Evolutionary conservation across 805 yeast genomes (phyloP).

Genomic region (Wickerhamomyces hampshirensis): DNA sequence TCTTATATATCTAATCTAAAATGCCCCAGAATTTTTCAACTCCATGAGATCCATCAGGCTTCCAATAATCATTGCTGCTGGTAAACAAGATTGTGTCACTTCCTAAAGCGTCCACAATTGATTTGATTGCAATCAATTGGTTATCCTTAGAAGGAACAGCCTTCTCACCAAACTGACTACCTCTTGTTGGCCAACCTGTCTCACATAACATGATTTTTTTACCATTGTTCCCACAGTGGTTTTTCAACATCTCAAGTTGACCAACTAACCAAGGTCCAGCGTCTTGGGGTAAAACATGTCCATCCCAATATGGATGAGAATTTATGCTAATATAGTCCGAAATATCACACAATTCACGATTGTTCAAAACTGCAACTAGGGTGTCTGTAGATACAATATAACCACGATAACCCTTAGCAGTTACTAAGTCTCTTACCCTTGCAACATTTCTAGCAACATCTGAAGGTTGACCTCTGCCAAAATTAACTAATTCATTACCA

Average conservation of each 20-base stretch:
- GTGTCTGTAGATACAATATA: conserved; percentile 60
- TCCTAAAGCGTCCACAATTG: conserved; percentile 44
- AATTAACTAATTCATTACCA: conserved; percentile 62
- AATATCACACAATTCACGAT: conserved; percentile 47
- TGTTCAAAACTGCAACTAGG: conserved; percentile 47
- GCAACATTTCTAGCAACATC: conserved; percentile 43
- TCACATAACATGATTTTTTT: conserved; percentile 42
- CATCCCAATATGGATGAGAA: conserved; percentile 64
- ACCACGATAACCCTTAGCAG: conserved; percentile 46
- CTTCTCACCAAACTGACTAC: conserved; percentile 41
- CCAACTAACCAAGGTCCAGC: conserved; percentile 49
- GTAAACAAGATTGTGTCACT: conserved; percentile 52
- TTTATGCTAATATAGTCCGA: conserved; percentile 63
- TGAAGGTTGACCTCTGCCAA: conserved; percentile 41
- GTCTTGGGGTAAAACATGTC: conserved; percentile 42
- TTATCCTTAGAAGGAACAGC: conserved; percentile 52
- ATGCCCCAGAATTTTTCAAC: conserved; percentile 55
- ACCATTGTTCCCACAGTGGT: conserved; percentile 37
- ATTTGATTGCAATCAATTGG: conserved; percentile 48
- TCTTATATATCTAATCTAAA: conserved; percentile 5
- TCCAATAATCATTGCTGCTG: conserved; percentile 61
- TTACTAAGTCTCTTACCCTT: conserved; percentile 41
- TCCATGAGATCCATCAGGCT: conserved; percentile 46
- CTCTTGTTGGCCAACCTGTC: conserved; percentile 68
- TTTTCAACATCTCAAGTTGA: conserved; percentile 41